Evolutionary conservation across 305 asterid species (phyloP).

Genomic region (Solanum hybrid): DNA sequence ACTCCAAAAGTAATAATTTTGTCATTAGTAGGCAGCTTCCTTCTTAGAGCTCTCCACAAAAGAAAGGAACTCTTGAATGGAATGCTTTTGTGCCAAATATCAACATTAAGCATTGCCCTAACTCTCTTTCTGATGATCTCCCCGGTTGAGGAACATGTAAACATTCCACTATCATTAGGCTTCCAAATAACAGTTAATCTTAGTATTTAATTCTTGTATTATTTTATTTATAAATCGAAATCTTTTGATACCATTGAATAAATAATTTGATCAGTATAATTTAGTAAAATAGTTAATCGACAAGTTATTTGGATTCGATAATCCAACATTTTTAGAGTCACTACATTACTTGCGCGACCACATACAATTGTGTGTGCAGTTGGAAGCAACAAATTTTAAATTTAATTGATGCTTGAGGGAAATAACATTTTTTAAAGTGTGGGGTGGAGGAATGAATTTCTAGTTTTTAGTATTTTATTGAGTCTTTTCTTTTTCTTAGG

Average conservation of each 20-base stretch:
- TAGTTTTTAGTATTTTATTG: background rate
- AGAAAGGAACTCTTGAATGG: background rate
- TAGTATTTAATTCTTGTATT: too few relatives aligned
- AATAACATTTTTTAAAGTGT: background rate
- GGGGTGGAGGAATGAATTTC: background rate
- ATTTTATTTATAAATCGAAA: too few relatives aligned
- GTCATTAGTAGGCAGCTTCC: background rate
- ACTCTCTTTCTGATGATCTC: background rate
- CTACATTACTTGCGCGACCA: background rate
- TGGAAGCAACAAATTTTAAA: background rate
- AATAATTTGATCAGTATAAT: background rate
- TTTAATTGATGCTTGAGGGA: background rate
- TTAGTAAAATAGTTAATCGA: background rate
- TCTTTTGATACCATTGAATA: background rate
- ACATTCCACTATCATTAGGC: background rate
- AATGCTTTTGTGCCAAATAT: background rate
- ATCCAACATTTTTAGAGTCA: background rate
- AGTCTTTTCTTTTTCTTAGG: background rate
- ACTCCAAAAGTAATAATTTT: background rate
- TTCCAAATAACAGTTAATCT: too few relatives aligned
- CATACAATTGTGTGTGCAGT: background rate
- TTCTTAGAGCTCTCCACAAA: background rate
- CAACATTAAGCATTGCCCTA: background rate
- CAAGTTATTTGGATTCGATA: background rate
- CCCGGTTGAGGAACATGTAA: background rate